Conservation (phyloP, 495 filamentous ascomycete genomes). For the Venustampulla echinocandica region DNA sequence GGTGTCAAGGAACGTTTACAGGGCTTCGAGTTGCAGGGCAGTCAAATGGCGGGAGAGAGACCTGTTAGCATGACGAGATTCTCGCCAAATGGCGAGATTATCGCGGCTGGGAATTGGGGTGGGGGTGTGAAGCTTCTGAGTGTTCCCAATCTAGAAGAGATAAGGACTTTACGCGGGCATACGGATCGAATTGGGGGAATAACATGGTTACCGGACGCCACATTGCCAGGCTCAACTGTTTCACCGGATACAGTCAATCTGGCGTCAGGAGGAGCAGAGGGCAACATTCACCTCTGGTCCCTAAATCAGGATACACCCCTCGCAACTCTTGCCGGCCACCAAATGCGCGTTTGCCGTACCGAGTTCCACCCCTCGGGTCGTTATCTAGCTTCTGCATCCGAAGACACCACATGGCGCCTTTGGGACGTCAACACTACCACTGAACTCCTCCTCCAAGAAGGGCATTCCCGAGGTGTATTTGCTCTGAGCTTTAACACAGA, state of each 20-base stretch:
- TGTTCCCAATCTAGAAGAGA: slow-evolving; percentile 74
- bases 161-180: slow-evolving; percentile 67
- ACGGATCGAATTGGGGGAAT: slow-evolving; percentile 82
- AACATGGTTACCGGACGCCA: slow-evolving; percentile 82
- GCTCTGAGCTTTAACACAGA: slow-evolving; percentile 81
- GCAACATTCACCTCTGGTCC: slow-evolving; percentile 85
- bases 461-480: slow-evolving; percentile 88
- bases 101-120: slow-evolving; percentile 87
- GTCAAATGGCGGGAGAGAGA: slow-evolving; percentile 83
- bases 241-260: slow-evolving; percentile 72
- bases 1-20: slow-evolving; percentile 75
- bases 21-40: slow-evolving; percentile 81
- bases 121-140: slow-evolving; percentile 79
- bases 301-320: slow-evolving; percentile 74
- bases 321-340: slow-evolving; percentile 76
- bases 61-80: slow-evolving; percentile 87
- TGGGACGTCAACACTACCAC: slow-evolving; percentile 86
- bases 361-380: slow-evolving; percentile 91
- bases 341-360: slow-evolving; percentile 76
- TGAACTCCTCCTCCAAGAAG: slow-evolving; percentile 86
- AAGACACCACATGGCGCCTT: slow-evolving; percentile 92
- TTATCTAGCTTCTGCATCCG: slow-evolving; percentile 87
- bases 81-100: slow-evolving; percentile 70
- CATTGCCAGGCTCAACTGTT: slow-evolving; percentile 55
- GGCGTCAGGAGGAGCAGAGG: slow-evolving; percentile 86